Evolutionary conservation across 257 asterid genomes (phyloP), one percentile per base, ranked within the genome.

Genomic region (Vinca minor): DNA sequence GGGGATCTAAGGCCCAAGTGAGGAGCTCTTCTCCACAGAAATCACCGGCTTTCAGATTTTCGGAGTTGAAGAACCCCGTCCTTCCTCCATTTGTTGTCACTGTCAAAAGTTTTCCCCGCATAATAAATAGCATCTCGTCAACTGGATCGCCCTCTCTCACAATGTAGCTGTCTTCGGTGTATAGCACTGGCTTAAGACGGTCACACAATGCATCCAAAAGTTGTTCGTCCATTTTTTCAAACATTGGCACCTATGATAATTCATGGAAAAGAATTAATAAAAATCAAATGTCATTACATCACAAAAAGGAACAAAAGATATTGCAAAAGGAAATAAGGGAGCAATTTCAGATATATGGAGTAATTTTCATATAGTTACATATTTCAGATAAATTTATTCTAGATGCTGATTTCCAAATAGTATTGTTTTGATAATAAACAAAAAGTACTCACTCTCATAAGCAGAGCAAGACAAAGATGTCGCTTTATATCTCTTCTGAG

Each of bases 1-100:
- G 77, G 17, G 99, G 99, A 69, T 87, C 96, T n/a, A 93, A 78
- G 31, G 99, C 99, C 99, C 99, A 93, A 8, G 99, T 93, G 13
- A 93, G 84, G 64, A 93, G 96, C 87, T 93, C 99, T 72, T 93
- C 99, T 21, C 97, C 99, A 65, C 99, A 93, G 58, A 93, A 93
- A 63, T 93, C 97, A 1, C 97, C 99, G 0, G 95, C 96, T 75
- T 85, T 89, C 42, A 93, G 77, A 73, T 71, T 69, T 56, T 83
- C 97, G 0, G 96, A 83, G 77, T 93, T 93, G 59, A 93, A 85
- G 56, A 93, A 93, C 6, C 96, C 99, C 0, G 96, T 93, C 56
- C 96, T 72, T 54, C 99, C 99, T 41, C 97, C 99, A 52, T 89
- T 89, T 3, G 99, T 93, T 23, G 99, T 93, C 64, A 81, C 89